Base-by-base conservation (phyloP, 2,329 filamentous ascomycete species). In the Beauveria bassiana region DNA sequence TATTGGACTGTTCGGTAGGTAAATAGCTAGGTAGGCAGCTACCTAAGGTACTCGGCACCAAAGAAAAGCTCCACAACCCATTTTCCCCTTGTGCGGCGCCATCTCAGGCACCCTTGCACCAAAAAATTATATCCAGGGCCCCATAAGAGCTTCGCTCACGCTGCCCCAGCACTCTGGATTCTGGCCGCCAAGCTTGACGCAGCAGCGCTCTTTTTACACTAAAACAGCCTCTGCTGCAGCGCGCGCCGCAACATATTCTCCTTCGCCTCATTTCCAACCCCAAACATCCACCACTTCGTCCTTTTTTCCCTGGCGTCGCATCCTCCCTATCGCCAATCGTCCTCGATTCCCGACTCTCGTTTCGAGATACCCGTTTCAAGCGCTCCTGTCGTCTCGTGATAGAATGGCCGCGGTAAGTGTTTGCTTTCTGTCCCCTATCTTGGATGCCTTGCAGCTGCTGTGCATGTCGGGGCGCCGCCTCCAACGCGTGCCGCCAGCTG, bases 401-500 rank as follows among this genome's bases (percentile, higher is more conserved):
- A 76, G 74, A 73, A 76, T 76, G 74, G 74, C 74, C 74, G 72
- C 74, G 73, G 74, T 76, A 72, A 74, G 74, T 76, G 57, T 62
- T 61, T 64, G 61, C 51, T 59, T 20, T 52, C 61, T 52, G 55
- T 47, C 63, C 57, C 63, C 53, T 65, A 45, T 62, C 64, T 63
- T 60, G 58, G 42, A 31, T 58, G 57, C 51, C 46, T 20, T 56
- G 53, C 57, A 63, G 51, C 43, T 55, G 61, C 45, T 47, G 50
- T 57, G 34, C 58, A 54, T 59, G 47, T 43, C 49, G 34, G 53
- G 53, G 43, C 34, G 54, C 53, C 46, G 24, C 46, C 47, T 50
- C 46, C 20, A 51, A 56, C 49, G 50, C 62, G 60, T 61, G 47
- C 42, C 47, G 54, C 53, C 61, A 62, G 61, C 61, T 62, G 61